Evolutionary conservation across 495 filamentous ascomycete genomes (phyloP), one percentile per base, ranked within the genome.

Genomic region (Cairneyella variabilis): DNA sequence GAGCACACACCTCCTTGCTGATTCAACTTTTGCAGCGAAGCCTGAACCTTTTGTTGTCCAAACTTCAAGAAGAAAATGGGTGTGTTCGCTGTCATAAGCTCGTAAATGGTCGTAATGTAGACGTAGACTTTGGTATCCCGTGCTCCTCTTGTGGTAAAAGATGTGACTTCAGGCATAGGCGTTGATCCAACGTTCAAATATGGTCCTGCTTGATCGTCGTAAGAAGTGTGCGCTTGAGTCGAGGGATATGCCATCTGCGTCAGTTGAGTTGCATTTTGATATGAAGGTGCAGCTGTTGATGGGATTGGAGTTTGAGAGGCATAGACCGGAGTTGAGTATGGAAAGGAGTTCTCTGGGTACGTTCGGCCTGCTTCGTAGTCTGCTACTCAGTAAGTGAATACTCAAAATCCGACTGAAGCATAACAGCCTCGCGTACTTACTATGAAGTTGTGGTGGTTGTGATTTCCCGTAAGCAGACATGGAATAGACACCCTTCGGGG

Each of bases 21-120:
- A 4, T 79, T 75, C 10, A 85, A 67, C 61, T 84, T 85, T 21
- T 76, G 71, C 8, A 89, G 70, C 16, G 81, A 72, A 26, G 84
- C 83, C 34, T 76, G 71, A 66, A 82, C 85, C 66, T 80, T 77
- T 59, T 83, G 79, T 5, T 79, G 76, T 8, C 89, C 92, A 64
- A 97, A 95, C 27, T 84, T 80, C 21, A 97, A 68, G 57, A 74
- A 83, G 56, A 88, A 79, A 34, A 71, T 74, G 1, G 79, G 73
- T 20, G 75, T 65, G 2, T 77, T 72, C 2, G 80, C 73, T 17
- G 77, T 74, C 59, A 85, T 73, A 17, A 84, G 68, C 21, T 96
- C 89, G 65, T 86, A 87, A 25, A 83, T 78, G 11, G 83, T 85
- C 55, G 82, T 79, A 40, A 96, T 80, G 64, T 87, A 83, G 45